Evolutionary conservation across 768 basidiomycete species (phyloP).

Genomic region (Rhodotorula taiwanensis): DNA sequence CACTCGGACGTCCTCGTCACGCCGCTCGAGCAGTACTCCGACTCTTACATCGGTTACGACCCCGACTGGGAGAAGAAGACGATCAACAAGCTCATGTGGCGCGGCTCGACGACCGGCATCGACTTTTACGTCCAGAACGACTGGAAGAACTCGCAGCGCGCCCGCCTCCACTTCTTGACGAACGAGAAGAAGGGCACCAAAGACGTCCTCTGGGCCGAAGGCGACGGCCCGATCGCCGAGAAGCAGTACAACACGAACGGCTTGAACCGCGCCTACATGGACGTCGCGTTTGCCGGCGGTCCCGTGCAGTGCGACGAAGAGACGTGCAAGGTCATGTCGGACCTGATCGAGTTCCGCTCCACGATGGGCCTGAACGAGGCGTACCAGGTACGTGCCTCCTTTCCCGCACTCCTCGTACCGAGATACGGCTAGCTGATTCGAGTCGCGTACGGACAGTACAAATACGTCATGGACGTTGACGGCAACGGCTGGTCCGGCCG

Average conservation of each 20-base stretch:
- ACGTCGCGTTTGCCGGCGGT: conserved; percentile 75
- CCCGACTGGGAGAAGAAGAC: conserved; percentile 85
- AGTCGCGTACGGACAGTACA: conserved; percentile 65
- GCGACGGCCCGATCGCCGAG: conserved; percentile 52
- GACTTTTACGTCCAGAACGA: conserved; percentile 46
- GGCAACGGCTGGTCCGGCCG: conserved; percentile 78
- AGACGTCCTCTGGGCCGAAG: conserved; percentile 46
- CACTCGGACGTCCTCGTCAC: conserved; percentile 89
- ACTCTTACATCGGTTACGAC: conserved; percentile 73
- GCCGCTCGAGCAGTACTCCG: conserved; percentile 87
- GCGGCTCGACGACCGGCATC: conserved; percentile 90
- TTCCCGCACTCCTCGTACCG: conserved; percentile 48
- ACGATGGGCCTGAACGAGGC: conserved; percentile 39
- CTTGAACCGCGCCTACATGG: conserved; percentile 76
- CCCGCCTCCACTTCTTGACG: conserved; percentile 47
- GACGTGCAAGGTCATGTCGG: conserved; percentile 39
- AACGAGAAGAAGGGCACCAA: conserved; percentile 31
- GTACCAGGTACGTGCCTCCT: conserved; percentile 27
- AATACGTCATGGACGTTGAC: conserved; percentile 85
- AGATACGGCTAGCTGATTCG: too few species aligned
- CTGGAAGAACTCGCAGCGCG: conserved; percentile 53
- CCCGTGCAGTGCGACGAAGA: conserved; percentile 59
- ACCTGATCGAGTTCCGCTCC: conserved; percentile 39
- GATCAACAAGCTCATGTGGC: conserved; percentile 78
- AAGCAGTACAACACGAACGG: conserved; percentile 7